Percentiles rank a stretch among this genome's conserved stretches.
These are phyloP conservation scores for Coprinopsis strossmayeri DNA, from an alignment of 768 basidiomycete species.

Conservation along the genomic window DNA sequence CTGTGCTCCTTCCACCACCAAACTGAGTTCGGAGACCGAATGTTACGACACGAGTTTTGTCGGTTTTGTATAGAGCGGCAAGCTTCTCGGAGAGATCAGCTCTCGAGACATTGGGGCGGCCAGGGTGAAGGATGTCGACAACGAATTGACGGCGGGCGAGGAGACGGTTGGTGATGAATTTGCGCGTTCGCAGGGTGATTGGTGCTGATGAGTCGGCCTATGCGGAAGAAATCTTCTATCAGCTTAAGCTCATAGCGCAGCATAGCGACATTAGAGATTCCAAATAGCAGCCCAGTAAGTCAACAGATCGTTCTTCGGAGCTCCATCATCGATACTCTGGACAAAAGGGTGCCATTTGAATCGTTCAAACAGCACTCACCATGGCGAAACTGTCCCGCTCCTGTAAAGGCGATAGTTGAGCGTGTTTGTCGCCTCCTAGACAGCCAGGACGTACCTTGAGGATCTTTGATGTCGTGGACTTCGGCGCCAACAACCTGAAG, in stretches of 20 bases:
- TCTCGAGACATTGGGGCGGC: conserved; percentile 89
- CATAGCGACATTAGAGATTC: not conserved
- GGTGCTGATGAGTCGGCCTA: conserved; percentile 79
- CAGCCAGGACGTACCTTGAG: not conserved
- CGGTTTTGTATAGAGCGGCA: conserved; percentile 86
- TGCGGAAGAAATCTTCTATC: conserved; percentile 10
- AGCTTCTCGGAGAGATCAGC: conserved; percentile 90
- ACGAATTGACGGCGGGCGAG: conserved; percentile 94
- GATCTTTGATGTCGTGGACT: not conserved
- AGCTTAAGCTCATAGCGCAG: not conserved
- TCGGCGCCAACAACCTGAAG: conserved; percentile 13
- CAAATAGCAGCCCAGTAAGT: not conserved
- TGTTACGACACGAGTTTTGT: conserved; percentile 84
- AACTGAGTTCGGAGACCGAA: conserved; percentile 95
- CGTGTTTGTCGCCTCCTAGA: not conserved
- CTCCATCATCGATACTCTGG: not conserved
- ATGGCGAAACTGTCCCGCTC: not conserved
- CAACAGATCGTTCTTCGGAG: not conserved
- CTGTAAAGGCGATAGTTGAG: not conserved
- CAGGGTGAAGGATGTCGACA: conserved; percentile 93
- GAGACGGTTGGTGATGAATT: conserved; percentile 99
- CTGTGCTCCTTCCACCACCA: conserved; percentile 96
- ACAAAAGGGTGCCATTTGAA: not conserved
- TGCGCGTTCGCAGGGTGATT: conserved; percentile 94
- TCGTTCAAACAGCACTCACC: not conserved